phyloP scores from a whole-genome alignment of 176 grass and related monocot genomes.

The Thinopyrum elongatum region DNA sequence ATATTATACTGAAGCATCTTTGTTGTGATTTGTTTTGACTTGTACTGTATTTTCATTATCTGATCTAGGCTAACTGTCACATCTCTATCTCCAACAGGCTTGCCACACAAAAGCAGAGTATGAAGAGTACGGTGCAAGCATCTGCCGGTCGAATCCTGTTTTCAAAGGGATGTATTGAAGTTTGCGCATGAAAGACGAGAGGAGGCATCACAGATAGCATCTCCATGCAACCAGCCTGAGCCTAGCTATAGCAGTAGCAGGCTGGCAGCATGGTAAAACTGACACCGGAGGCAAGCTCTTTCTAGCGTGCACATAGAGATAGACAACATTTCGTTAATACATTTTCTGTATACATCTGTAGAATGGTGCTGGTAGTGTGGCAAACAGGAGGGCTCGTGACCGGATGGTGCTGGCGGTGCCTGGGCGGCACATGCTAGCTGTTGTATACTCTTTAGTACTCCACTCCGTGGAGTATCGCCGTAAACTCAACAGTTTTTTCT shows the following conservation, averaged over 20 bases:
- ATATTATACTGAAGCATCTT: neutral
- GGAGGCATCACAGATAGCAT: neutral
- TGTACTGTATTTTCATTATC: neutral
- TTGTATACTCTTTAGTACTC: neutral
- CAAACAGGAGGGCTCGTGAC: conserved; percentile 3
- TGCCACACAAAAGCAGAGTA: conserved; percentile 99
- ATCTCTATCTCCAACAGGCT: conserved; percentile 44
- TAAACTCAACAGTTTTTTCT: neutral
- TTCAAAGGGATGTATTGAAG: conserved; percentile 99
- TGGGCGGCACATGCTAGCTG: neutral
- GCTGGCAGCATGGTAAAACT: neutral
- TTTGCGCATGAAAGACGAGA: neutral
- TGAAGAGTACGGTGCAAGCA: conserved; percentile 92
- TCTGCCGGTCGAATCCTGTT: conserved; percentile 88
- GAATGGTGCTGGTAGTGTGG: neutral
- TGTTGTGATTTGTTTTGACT: neutral
- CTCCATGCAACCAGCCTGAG: neutral
- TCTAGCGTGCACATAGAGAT: conserved; percentile 13
- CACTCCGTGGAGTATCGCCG: neutral
- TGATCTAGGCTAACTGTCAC: neutral
- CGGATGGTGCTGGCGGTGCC: neutral
- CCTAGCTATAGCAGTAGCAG: conserved; percentile 9
- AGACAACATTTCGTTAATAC: neutral
- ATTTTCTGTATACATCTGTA: neutral
- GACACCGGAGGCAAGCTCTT: neutral